These are phyloP conservation scores for Aspergillus ochraceoroseus DNA, from an alignment of 2,329 filamentous ascomycete species.

Conservation along the genomic window DNA sequence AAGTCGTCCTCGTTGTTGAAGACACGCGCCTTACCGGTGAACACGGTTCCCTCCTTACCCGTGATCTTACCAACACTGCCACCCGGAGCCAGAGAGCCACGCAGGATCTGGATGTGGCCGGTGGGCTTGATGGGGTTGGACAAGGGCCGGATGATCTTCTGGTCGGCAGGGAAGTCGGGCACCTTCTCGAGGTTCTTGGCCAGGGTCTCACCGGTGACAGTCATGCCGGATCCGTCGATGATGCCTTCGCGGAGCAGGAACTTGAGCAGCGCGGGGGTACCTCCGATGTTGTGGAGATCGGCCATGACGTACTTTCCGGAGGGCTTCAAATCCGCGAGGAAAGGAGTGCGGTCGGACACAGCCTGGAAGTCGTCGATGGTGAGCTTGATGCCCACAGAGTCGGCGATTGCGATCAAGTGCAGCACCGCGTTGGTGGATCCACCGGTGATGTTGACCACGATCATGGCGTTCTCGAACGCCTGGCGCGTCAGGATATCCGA, in stretches of 20 bases:
- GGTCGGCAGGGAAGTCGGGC: conserved; percentile 61
- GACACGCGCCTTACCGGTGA: conserved; percentile 64
- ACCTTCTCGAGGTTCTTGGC: conserved; percentile 56
- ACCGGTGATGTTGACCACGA: conserved; percentile 73
- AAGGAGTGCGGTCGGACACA: conserved; percentile 71
- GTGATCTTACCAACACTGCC: conserved; percentile 72
- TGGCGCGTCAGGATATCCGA: conserved; percentile 72
- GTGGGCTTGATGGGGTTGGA: conserved; percentile 65
- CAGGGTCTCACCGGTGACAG: conserved; percentile 56
- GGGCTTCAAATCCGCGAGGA: conserved; percentile 77
- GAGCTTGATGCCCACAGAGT: conserved; percentile 73
- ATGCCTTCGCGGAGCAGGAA: conserved; percentile 55
- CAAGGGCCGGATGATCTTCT: conserved; percentile 65
- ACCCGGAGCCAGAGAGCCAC: conserved; percentile 63
- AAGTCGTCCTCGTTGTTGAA: conserved; percentile 68
- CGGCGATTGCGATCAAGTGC: conserved; percentile 77
- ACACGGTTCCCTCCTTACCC: conserved; percentile 65
- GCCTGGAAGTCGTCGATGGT: conserved; percentile 82
- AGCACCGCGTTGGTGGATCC: conserved; percentile 83
- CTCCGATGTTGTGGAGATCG: conserved; percentile 54
- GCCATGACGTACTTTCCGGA: conserved; percentile 62
- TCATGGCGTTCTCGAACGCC: conserved; percentile 82
- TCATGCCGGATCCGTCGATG: conserved; percentile 57
- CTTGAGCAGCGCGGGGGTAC: conserved; percentile 55
- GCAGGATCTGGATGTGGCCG: conserved; percentile 68